Conservation (phyloP, 495 filamentous ascomycete species). For the Baudoinia panamericana region DNA sequence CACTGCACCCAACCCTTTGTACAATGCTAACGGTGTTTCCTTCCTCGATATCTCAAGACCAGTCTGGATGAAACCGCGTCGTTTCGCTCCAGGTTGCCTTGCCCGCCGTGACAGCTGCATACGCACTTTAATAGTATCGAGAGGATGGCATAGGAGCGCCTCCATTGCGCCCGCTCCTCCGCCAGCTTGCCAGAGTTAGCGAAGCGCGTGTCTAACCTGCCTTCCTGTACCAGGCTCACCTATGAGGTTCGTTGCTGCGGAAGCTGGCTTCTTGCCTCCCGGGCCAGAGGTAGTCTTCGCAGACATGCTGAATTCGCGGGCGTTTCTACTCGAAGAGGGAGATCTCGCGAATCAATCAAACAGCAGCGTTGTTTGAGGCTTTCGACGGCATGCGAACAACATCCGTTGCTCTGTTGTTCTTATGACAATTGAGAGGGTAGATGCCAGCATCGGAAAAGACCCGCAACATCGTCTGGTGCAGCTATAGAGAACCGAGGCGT, state of each 20-base stretch:
- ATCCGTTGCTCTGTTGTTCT: too few species aligned
- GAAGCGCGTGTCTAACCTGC: neutral
- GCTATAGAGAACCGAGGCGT: too few species aligned
- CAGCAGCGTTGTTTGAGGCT: too few species aligned
- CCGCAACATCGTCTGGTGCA: too few species aligned
- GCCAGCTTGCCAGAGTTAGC: conserved; percentile 49
- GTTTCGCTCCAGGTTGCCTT: conserved; percentile 62
- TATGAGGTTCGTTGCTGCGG: conserved; percentile 84
- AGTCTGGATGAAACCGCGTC: conserved; percentile 77
- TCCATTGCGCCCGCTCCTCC: conserved; percentile 99
- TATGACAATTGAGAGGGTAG: too few species aligned
- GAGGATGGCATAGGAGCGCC: conserved; percentile 88
- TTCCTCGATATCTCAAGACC: conserved; percentile 75
- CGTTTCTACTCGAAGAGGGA: neutral
- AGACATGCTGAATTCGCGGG: conserved; percentile 44
- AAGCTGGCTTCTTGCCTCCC: conserved; percentile 65
- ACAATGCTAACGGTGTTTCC: conserved; percentile 83
- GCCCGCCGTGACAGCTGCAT: conserved; percentile 95
- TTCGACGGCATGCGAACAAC: too few species aligned
- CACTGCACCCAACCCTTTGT: conserved; percentile 94
- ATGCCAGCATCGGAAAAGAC: too few species aligned
- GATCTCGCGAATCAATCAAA: too few species aligned
- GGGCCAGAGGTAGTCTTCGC: conserved; percentile 47
- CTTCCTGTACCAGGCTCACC: conserved; percentile 42
- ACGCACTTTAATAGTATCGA: conserved; percentile 98